Conservation (phyloP, 768 basidiomycete species). For the Phaeotremella skinneri region DNA sequence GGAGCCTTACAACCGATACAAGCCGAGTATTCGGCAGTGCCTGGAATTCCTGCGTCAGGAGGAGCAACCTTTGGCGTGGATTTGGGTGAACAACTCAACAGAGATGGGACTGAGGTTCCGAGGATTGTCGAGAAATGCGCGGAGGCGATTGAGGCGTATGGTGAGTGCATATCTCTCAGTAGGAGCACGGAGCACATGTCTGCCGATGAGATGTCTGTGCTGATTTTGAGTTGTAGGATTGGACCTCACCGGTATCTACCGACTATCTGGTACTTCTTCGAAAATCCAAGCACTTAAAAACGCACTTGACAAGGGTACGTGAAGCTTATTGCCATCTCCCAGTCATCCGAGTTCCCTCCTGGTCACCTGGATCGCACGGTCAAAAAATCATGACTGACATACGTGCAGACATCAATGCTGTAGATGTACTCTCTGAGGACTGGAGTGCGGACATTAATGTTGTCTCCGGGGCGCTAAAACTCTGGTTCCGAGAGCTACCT, state of each 20-base stretch:
- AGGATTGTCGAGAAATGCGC: slow-evolving; percentile 83
- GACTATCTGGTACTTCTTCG: slow-evolving; percentile 85
- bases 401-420: slow-evolving; percentile 73
- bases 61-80: slow-evolving; percentile 87
- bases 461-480: slow-evolving; percentile 87
- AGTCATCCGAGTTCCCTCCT: background rate
- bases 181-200: background rate
- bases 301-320: slow-evolving; percentile 75
- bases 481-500: slow-evolving; percentile 94
- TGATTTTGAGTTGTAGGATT: slow-evolving; percentile 51
- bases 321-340: slow-evolving; percentile 7
- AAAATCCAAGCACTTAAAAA: slow-evolving; percentile 80
- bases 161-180: slow-evolving; percentile 48
- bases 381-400: no score
- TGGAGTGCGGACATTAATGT: slow-evolving; percentile 95
- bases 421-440: slow-evolving; percentile 82
- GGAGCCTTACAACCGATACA: slow-evolving; percentile 24
- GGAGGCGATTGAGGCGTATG: slow-evolving; percentile 85
- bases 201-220: slow-evolving; percentile 6
- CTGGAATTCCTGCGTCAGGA: slow-evolving; percentile 38
- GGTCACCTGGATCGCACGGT: background rate
- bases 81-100: slow-evolving; percentile 85
- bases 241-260: slow-evolving; percentile 81
- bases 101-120: slow-evolving; percentile 88
- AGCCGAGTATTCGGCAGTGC: slow-evolving; percentile 27